Percentiles rank a stretch among this genome's conserved stretches.
These are phyloP conservation scores for Echinosophora koreensis DNA, from an alignment of 306 rosid species.

Conservation along the genomic window DNA sequence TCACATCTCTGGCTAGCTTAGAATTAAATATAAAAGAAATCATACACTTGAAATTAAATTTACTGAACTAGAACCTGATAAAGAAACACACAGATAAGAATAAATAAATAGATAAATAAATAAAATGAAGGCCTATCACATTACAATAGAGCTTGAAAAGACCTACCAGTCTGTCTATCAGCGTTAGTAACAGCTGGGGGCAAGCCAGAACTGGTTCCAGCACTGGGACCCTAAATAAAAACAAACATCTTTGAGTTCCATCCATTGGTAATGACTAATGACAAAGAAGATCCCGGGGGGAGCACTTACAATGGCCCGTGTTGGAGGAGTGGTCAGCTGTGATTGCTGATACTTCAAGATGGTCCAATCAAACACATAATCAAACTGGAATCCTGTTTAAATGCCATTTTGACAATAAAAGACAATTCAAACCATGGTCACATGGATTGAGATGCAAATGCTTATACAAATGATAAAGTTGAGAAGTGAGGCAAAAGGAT, in stretches of 20 bases:
- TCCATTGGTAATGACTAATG: conserved; percentile 18
- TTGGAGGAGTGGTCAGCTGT: conserved; percentile 85
- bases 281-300: conserved; percentile 15
- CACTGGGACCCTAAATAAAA: conserved; percentile 68
- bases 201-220: conserved; percentile 88
- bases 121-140: background rate
- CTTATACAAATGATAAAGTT: background rate
- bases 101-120: background rate
- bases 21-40: conserved; percentile 22
- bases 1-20: conserved; percentile 5
- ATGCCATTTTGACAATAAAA: conserved; percentile 35
- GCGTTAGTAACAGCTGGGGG: conserved; percentile 69
- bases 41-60: conserved; percentile 8
- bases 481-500: conserved; percentile 11
- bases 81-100: conserved; percentile 14
- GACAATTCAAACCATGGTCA: conserved; percentile 4
- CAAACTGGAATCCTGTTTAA: conserved; percentile 89
- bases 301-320: conserved; percentile 69
- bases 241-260: conserved; percentile 30
- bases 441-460: conserved; percentile 16
- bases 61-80: conserved; percentile 18
- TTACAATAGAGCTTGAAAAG: conserved; percentile 29
- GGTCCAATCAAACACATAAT: conserved; percentile 98
- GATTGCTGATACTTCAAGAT: conserved; percentile 96
- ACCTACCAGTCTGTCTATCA: conserved; percentile 79